Evolutionary conservation across 1,284 basidiomycete genomes (phyloP), one percentile per base, ranked within the genome.

Genomic region (Polyporus tsugae): DNA sequence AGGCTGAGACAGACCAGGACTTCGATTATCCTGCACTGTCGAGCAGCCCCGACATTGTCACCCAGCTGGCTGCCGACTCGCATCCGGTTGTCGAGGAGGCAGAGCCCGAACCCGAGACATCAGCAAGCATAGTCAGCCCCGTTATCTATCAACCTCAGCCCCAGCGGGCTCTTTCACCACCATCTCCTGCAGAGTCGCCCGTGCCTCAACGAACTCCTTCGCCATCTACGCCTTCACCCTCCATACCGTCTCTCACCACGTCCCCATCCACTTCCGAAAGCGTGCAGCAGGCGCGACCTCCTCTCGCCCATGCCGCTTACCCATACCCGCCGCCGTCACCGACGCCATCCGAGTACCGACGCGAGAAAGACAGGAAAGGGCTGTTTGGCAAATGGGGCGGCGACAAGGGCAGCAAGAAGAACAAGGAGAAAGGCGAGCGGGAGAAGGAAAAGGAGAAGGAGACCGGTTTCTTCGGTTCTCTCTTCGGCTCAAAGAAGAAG

Each of bases 401-500:
- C 73, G 90, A 85, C 60, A 83, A 83, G 82, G 84, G 80, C 80
- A 88, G 74, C 74, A 84, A 81, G 82, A 85, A 81, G 76, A 74
- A 83, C 76, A 84, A 78, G 78, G 83, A 81, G 80, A 85, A 81
- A 76, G 76, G 84, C 39, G 87, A 88, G 77, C 80, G 80, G 75
- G 87, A 89, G 74, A 84, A 83, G 75, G 87, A 89, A 74, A 84
- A 83, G 73, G 89, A 91, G 75, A 91, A 91, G 78, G 90, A 93
- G 35, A 79, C 86, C 36, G 86, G 95, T 0, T 97, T 97, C 84
- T 94, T 97, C 73, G 95, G 95, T 2, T 94, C 93, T 19, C 83
- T 98, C 6, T 97, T 97, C 78, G 91, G 92, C 63, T 85, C 90
- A 65, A 92, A 91, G 83, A 96, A 95, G 86, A 88, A 88, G 81